Conservation (phyloP, 495 filamentous ascomycete genomes). For the Staphylotrichum longicolle region DNA sequence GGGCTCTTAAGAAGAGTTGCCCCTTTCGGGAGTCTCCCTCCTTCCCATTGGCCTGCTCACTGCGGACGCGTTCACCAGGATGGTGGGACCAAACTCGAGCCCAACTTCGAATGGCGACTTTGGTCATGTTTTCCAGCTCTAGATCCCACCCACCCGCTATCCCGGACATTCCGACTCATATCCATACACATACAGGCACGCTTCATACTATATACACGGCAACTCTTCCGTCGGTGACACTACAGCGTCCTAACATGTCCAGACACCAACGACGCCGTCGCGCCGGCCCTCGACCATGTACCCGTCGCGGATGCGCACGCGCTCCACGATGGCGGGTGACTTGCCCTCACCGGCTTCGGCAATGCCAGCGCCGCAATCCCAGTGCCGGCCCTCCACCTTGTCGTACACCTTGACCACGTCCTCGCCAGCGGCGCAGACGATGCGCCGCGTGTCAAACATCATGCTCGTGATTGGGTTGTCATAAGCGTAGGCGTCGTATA, state of each 20-base stretch:
- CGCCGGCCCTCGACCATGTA: conserved; percentile 88
- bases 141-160: not conserved
- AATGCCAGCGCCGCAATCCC: conserved; percentile 90
- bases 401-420: conserved; percentile 96
- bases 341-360: conserved; percentile 60
- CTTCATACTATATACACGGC: conserved; percentile 2
- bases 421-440: conserved; percentile 87
- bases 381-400: conserved; percentile 91
- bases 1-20: not conserved
- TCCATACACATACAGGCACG: conserved; percentile 1
- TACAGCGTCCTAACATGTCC: conserved; percentile 57
- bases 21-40: not conserved
- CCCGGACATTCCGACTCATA: not conserved
- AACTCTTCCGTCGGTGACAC: too few relatives aligned
- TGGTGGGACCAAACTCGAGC: not conserved
- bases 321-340: conserved; percentile 70
- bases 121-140: not conserved
- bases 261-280: conserved; percentile 86
- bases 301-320: conserved; percentile 87
- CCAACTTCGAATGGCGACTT: too few relatives aligned
- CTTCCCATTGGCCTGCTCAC: not conserved
- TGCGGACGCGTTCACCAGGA: not conserved
- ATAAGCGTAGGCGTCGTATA: conserved; percentile 95
- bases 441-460: conserved; percentile 93
- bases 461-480: conserved; percentile 91